Base-by-base conservation (phyloP, 176 grass and related monocot species). In the Ananas comosus region DNA sequence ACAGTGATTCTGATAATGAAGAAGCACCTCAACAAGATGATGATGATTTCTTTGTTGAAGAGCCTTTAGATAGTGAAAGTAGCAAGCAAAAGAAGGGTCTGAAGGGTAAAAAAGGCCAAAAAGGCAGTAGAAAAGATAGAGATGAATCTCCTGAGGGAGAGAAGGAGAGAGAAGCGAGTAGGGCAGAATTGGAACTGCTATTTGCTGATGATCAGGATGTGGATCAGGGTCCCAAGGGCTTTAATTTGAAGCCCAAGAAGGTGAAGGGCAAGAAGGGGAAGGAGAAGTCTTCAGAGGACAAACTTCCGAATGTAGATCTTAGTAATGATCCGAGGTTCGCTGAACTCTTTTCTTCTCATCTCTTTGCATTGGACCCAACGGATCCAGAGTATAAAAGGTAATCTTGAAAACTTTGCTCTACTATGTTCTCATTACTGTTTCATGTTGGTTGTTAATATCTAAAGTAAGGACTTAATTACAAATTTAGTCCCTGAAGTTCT, bases 361-460 rank as follows among this genome's bases (percentile, higher is more conserved):
- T 82, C n/a, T 91, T 73, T 13, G 83, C 86, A 0, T 9, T 96
- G 83, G 92, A 96, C 74, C 92, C 88, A 61, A 96, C 92, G 11
- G 76, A 96, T 88, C 85, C 91, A 64, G 85, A 88, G 56, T 91
- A 86, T 72, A 96, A 91, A 75, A 96, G 92, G 92, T 91, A 91
- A 12, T 13, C 65, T 9, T 12, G 1, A 17, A 42, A 72, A 74
- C 33, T 53, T 48, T 48, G 2, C 2, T 11, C 58, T 49, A 21
- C 53, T 10, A 13, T 19, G 12, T 50, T 78, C 73, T 0, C 25
- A 10, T 50, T 17, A 17, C 16, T n/a, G 21, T 61, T 61, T 22
- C 56, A 61, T 61, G 56, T 22, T 61, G n/a, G 17, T 61, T 61
- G 21, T 61, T 22, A 19, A 9, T 61, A 7, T 61, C 33, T 42